Percentiles rank a stretch among this genome's conserved stretches.
phyloP scores from a whole-genome alignment of 352 stramenopile species.

The Globisporangium ultimum region DNA sequence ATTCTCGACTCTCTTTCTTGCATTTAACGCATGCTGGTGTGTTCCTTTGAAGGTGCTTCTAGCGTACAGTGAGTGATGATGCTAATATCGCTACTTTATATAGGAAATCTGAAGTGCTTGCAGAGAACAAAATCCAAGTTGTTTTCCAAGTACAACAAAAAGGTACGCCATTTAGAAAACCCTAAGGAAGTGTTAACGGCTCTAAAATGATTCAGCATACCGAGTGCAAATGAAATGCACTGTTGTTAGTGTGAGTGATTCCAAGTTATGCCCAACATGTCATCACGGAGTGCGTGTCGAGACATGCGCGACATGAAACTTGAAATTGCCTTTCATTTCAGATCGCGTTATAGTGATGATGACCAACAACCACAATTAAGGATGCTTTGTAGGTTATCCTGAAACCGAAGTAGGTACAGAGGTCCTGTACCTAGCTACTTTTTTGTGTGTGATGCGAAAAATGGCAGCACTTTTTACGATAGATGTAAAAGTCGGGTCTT shows the following conservation, averaged over 20 bases:
- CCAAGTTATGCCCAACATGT: not conserved
- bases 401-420: conserved; percentile 6
- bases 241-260: not conserved
- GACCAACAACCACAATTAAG: conserved; percentile 1
- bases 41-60: too few species aligned
- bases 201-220: too few species aligned
- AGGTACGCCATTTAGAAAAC: too few species aligned
- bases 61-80: too few species aligned
- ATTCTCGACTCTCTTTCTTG: too few species aligned
- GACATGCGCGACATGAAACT: conserved; percentile 7
- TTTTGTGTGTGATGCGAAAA: not conserved
- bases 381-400: conserved; percentile 10
- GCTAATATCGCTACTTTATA: too few species aligned
- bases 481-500: not conserved
- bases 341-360: not conserved
- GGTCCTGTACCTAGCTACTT: not conserved
- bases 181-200: not conserved
- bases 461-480: not conserved
- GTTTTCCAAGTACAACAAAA: too few species aligned
- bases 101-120: too few species aligned
- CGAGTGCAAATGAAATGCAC: too few species aligned
- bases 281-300: conserved; percentile 2
- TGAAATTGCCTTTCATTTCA: not conserved
- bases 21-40: too few species aligned
- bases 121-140: too few species aligned